Base-by-base conservation (phyloP, 2,329 filamentous ascomycete species). In the Nemania sp. region DNA sequence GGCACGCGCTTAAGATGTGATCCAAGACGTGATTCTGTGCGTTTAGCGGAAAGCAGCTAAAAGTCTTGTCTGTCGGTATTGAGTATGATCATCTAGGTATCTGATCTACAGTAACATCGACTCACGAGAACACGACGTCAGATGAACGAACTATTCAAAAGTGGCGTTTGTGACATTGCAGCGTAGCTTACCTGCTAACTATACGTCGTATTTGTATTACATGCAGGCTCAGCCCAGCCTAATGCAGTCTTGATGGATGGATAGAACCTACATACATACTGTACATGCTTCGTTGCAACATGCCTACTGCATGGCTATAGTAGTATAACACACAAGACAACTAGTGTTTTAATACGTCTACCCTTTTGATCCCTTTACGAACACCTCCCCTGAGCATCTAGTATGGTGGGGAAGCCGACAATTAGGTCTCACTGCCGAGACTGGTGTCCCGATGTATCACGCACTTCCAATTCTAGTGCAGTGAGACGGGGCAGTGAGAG, bases 121-220 rank as follows among this genome's bases (percentile, higher is more conserved):
- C 27, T 47, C 18, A 62, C 41, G 18, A 59, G 6, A 43, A 26
- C n/a, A 45, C 26, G 15, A 20, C 41, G n/a, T 41, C 57, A 32
- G 35, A 20, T 47, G 22, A 45, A 57, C 18, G 22, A 45, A 57
- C 18, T 53, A 55, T 66, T 32, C 38, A 24, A 24, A 45, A 55
- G 45, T n/a, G 32, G 55, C 18, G 54, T 26, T 29, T 22, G 32
- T 49, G 8, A 47, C 27, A 53, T n/a, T 41, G 45, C 52, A 53
- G 54, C 24, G 41, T 18, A 45, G 41, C 41, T 61, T 58, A 61
- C 60, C 26, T 41, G n/a, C 13, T 32, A 27, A 47, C 20, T 29
- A 56, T 54, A 59, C 35, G 27, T 29, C 45, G 55, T 35, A 58
- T 65, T 62, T 62, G 66, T 47, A 58, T 61, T 62, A 61, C 57